These are phyloP conservation scores for Aspergillus alliaceus DNA, from an alignment of 2,329 filamentous ascomycete species.

Conservation along the genomic window DNA sequence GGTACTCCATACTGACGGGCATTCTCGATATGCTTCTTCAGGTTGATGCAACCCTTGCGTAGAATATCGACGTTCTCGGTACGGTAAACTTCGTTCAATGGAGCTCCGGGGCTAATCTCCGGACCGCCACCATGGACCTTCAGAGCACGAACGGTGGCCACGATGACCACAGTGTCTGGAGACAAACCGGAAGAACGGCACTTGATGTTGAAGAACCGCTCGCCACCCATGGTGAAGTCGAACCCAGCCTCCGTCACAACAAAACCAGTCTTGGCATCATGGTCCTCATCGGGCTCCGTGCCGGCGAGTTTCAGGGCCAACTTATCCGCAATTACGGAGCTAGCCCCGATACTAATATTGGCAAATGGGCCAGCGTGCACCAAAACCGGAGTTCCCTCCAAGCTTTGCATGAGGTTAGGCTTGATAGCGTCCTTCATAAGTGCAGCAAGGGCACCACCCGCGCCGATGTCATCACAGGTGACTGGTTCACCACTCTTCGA, in stretches of 20 bases:
- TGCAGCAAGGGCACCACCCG: conserved; percentile 85
- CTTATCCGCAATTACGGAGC: conserved; percentile 91
- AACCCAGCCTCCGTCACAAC: conserved; percentile 97
- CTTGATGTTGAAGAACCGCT: conserved; percentile 99
- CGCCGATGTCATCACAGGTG: conserved; percentile 93
- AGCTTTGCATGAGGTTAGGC: conserved; percentile 96
- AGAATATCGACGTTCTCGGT: conserved; percentile 93
- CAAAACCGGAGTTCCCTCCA: conserved; percentile 96
- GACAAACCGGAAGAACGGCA: conserved; percentile 90
- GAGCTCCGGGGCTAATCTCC: conserved; percentile 82
- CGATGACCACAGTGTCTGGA: conserved; percentile 90
- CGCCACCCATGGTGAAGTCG: conserved; percentile 99
- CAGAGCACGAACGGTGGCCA: conserved; percentile 90
- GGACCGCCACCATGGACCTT: conserved; percentile 97
- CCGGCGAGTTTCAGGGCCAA: conserved; percentile 93
- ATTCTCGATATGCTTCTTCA: conserved; percentile 92
- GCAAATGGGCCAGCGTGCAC: conserved; percentile 97
- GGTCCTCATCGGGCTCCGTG: conserved; percentile 87
- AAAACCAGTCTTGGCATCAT: conserved; percentile 79
- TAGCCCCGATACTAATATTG: conserved; percentile 97
- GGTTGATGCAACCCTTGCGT: conserved; percentile 85
- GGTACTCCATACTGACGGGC: conserved; percentile 87
- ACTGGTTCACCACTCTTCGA: conserved; percentile 84
- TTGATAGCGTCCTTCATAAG: conserved; percentile 99
- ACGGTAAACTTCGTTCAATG: conserved; percentile 84